Evolutionary conservation across 1,284 basidiomycete species (phyloP), one percentile per base, ranked within the genome.

Genomic region (Athelia sp.): DNA sequence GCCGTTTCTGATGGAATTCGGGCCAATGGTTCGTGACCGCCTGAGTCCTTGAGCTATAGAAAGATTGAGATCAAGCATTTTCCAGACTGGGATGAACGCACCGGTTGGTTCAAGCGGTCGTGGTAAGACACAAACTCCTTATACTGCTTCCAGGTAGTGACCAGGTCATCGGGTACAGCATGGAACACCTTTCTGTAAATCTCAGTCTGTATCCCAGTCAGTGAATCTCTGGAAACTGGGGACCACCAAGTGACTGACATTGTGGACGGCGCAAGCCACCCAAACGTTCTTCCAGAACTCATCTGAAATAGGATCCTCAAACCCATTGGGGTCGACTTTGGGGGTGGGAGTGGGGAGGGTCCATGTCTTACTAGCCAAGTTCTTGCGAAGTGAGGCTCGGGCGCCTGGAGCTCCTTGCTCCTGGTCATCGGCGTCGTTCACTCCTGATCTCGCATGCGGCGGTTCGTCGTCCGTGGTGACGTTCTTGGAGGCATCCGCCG

Each of bases 101-200:
- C 87, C 31, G 76, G 76, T 67, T 81, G 86, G 56, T 75, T 80
- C 53, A 92, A 68, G 26, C 88, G 81, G 56, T 93, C 91, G 52
- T 90, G 85, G 60, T 90, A 78, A 29, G 77, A 68, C 36, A 85
- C 66, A 58, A 91, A 96, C 52, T 93, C 87, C 63, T 87, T 94
- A 71, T 96, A 96, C 62, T 92, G 89, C 59, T 93, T 93, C 95
- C 94, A 98, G 0, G 93, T 94, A 1, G 87, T 88, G 48, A 97
- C 82, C 14, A 86, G 72, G 64, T 98, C 93, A 63, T 97, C 94
- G 3, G 94, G 94, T 42, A 93, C 74, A 45, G 89, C 87, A 60
- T 93, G 86, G 72, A 98, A 98, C 1, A 97, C 93, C 64, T 90
- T 94, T 50, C 93, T 84, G 70, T 82, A 96, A 54, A 96, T 92